A percentile compares a stretch with the other conserved stretches of the same genome.
These are phyloP conservation scores for Erodium trifolium DNA, from an alignment of 441 rosid genomes.

Conservation along the genomic window DNA sequence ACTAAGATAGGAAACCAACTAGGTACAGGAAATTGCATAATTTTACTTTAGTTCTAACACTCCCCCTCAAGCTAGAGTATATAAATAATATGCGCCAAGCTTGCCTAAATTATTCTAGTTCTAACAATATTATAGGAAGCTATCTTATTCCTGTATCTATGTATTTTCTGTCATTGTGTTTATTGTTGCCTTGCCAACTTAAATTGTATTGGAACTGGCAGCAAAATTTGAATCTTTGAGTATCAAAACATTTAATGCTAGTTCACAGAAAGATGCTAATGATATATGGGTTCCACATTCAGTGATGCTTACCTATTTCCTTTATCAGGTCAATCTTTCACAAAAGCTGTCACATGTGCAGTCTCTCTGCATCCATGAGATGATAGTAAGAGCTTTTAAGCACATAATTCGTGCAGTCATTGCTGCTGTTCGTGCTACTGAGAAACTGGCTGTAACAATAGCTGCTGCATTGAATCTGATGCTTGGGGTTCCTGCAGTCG, in stretches of 20 bases:
- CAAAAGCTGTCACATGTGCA: slow-evolving; percentile 66
- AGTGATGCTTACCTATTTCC: slow-evolving; percentile 13
- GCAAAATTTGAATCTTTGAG: too few species aligned
- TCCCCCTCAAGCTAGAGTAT: too few species aligned
- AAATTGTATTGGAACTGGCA: too few species aligned
- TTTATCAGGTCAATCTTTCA: slow-evolving; percentile 57
- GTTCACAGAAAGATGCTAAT: not conserved
- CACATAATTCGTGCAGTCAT: slow-evolving; percentile 68
- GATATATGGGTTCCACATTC: not conserved
- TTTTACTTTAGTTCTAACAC: too few species aligned
- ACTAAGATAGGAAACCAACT: too few species aligned
- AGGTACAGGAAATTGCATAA: too few species aligned
- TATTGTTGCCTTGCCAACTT: too few species aligned
- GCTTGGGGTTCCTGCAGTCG: slow-evolving; percentile 54
- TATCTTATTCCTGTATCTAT: too few species aligned
- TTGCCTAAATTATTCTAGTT: too few species aligned
- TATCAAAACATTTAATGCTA: not conserved
- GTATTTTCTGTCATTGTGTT: too few species aligned
- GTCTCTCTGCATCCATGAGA: slow-evolving; percentile 34
- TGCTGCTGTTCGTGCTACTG: slow-evolving; percentile 45
- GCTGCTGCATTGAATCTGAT: slow-evolving; percentile 60
- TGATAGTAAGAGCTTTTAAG: slow-evolving; percentile 73
- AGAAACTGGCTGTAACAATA: slow-evolving; percentile 50
- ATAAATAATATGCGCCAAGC: too few species aligned
- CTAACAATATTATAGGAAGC: too few species aligned